Evolutionary conservation across 2,329 filamentous ascomycete species (phyloP), one percentile per base, ranked within the genome.

Genomic region (Colletotrichum sp.): DNA sequence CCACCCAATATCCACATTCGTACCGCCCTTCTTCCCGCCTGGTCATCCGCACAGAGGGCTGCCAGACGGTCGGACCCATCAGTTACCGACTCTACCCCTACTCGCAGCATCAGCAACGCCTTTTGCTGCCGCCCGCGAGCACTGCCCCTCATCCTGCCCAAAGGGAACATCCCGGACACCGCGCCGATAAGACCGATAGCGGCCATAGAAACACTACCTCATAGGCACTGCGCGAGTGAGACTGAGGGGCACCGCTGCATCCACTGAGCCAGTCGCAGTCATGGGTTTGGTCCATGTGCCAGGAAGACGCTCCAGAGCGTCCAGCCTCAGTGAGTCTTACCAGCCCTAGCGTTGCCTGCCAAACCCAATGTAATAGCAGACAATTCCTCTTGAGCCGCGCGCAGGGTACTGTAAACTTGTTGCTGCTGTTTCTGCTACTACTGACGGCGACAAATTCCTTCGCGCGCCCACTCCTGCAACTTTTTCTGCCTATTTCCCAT

Each of bases 221-320:
- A 52, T 52, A 52, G 43, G 66, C 68, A 56, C 39, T 48, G 8
- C 25, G 32, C 15, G 25, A 18, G 39, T 58, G 66, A 69, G 56
- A 62, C 39, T 76, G 74, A 76, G 66, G 61, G 73, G 75, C 66
- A 77, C 56, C 67, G 58, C 72, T 76, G 66, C 74, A 75, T 48
- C 64, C 65, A 75, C 69, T 56, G 65, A 76, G 74, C 77, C 77
- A 78, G 76, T 78, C 69, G 65, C 69, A 76, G 67, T 74, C 74
- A 78, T 78, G 77, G 77, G 76, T 74, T 71, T 77, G 68, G 76
- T 78, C 65, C 77, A 78, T 78, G 77, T 78, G 77, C 77, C 77
- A 58, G 76, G 76, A 68, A 74, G 74, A 76, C 74, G 74, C 70
- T 76, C 74, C 58, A 76, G 74, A 74, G 70, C 74, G 65, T 76